Conservation (phyloP, 306 rosid species). For the Castanea sativa region DNA sequence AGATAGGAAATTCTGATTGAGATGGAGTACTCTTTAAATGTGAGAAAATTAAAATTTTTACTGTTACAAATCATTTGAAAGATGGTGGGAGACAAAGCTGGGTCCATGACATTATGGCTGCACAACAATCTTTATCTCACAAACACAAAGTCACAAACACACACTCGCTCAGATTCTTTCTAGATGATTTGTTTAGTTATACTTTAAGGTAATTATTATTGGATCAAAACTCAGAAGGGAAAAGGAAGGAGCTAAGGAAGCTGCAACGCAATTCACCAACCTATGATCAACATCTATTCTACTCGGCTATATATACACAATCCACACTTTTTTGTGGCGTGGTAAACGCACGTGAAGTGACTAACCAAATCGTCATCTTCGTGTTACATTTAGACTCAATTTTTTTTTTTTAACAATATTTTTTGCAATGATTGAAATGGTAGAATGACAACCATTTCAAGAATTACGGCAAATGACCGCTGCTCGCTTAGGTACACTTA, state of each 20-base stretch:
- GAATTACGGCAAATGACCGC: no score
- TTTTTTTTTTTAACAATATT: neutral
- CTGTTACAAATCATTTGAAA: neutral
- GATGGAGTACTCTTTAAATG: neutral
- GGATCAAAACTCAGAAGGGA: neutral
- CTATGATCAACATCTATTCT: neutral
- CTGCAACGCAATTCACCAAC: neutral
- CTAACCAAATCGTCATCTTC: neutral
- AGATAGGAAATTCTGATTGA: neutral
- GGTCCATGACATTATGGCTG: conserved; percentile 27
- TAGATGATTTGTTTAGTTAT: neutral
- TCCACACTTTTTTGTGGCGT: neutral
- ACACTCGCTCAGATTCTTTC: neutral
- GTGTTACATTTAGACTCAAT: no score
- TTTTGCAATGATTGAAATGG: neutral
- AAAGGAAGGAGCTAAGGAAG: neutral
- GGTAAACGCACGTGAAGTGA: conserved; percentile 11
- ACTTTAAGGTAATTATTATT: neutral
- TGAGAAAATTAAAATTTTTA: neutral
- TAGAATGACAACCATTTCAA: no score
- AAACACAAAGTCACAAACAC: neutral
- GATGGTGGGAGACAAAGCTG: conserved; percentile 27
- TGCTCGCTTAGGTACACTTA: no score
- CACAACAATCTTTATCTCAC: neutral
- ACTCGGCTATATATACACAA: neutral